Base-by-base conservation (phyloP, 176 grass and related monocot species). In the Juncus inflexus region DNA sequence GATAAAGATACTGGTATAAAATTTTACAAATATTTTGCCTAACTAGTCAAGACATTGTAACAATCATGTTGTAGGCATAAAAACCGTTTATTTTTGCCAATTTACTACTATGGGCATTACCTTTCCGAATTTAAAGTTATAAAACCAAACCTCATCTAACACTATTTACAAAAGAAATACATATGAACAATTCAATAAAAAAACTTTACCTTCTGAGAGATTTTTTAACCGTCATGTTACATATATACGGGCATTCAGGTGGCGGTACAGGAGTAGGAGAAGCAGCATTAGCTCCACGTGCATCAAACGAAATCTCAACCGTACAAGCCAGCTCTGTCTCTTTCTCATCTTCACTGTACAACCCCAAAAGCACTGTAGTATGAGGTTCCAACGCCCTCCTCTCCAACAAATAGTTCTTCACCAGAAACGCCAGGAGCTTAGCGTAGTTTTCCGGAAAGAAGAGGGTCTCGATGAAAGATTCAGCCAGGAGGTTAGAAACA, bases 151-250 rank as follows among this genome's bases (percentile, higher is more conserved):
- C 19, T 28, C 19, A 28, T 28, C 19, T 28, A 28, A 28, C 19
- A 28, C 19, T 28, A 28, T 28, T 28, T 28, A 28, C 4, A 45
- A 35, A 15, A 42, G 6, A 12, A 15, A 0, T 50, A 55, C 8
- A 62, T 40, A 58, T 28, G 19, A 28, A 28, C 19, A 28, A 28
- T 28, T 28, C 19, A 55, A 61, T 74, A 65, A 40, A 10, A 14
- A 35, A 9, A 60, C 60, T 39, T 10, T 86, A 96, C 92, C 92
- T 97, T 61, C 92, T 86, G 9, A 91, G 76, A 50, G 67, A 56
- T 49, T 81, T 86, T 62, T 74, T 89, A 10, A 97, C 84, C 47
- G 92, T 83, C 92, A 97, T 97, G 84, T 96, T 96, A 83, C 82
- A 91, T 50, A 96, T 81, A 79, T 96, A 91, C 3, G 92, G 92